A percentile compares a stretch with the other conserved stretches of the same genome.
phyloP scores from a whole-genome alignment of 768 basidiomycete genomes.

The Psilocybe subaeruginosa region DNA sequence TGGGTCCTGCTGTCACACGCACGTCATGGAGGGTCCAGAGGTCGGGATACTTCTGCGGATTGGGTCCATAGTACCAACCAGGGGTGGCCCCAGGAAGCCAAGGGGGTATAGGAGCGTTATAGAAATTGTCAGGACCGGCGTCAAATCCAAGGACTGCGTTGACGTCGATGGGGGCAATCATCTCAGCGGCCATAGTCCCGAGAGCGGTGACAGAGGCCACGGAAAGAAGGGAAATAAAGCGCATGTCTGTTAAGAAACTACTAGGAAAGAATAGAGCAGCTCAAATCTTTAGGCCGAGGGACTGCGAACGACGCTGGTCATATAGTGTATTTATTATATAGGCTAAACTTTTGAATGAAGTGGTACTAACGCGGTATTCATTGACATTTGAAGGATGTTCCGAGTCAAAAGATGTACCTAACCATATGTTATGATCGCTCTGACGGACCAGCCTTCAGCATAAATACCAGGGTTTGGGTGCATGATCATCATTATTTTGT shows the following conservation, averaged over 20 bases:
- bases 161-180: constrained; percentile 4
- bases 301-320: neutral
- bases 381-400: constrained; percentile 3
- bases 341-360: neutral
- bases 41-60: constrained; percentile 23
- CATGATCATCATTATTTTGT: neutral
- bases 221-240: neutral
- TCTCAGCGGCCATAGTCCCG: constrained; percentile 2
- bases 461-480: neutral
- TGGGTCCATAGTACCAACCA: constrained; percentile 42
- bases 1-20: neutral
- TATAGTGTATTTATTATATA: neutral
- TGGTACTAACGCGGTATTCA: neutral
- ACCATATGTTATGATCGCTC: constrained; percentile 4
- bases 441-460: neutral
- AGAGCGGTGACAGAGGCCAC: neutral
- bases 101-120: constrained; percentile 37
- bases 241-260: neutral
- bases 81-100: constrained; percentile 30
- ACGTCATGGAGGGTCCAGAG: constrained; percentile 28
- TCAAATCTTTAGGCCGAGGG: too few species aligned
- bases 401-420: neutral
- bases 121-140: constrained; percentile 28
- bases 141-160: constrained; percentile 16
- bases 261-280: neutral